phyloP scores from a whole-genome alignment of 805 yeast genomes.

The Candida andamanensis region DNA sequence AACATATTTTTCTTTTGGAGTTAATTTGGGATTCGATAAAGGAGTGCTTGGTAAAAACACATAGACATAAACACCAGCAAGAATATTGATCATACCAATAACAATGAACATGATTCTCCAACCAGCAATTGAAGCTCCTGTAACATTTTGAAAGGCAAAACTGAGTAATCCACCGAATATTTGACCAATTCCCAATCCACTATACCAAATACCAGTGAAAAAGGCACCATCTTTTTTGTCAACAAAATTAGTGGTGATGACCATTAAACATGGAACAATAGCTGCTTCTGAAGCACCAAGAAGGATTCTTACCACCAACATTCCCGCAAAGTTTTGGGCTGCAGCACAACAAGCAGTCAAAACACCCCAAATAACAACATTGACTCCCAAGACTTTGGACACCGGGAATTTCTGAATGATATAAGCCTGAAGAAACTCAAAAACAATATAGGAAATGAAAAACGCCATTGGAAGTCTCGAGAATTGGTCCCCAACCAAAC shows the following conservation, averaged over 20 bases:
- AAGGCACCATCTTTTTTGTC: constrained; percentile 16
- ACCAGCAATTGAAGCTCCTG: constrained; percentile 11
- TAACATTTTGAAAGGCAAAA: constrained; percentile 15
- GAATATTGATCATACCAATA: constrained; percentile 15
- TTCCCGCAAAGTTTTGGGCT: constrained; percentile 22
- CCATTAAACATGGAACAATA: constrained; percentile 20
- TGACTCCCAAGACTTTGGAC: constrained; percentile 26
- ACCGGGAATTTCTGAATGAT: constrained; percentile 32
- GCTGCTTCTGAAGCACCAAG: constrained; percentile 18
- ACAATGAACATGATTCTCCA: constrained; percentile 19
- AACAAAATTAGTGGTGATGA: constrained; percentile 21
- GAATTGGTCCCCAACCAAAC: constrained; percentile 23
- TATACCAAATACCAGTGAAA: constrained; percentile 20
- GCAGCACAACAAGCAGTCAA: constrained; percentile 32
- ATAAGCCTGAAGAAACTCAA: constrained; percentile 29
- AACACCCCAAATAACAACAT: constrained; percentile 32
- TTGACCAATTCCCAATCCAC: constrained; percentile 18
- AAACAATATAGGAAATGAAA: constrained; percentile 34
- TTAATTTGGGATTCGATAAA: constrained; percentile 12
- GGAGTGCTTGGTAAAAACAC: constrained; percentile 17
- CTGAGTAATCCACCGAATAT: constrained; percentile 17
- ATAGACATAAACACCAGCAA: constrained; percentile 13
- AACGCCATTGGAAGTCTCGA: constrained; percentile 44
- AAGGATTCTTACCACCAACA: constrained; percentile 14
- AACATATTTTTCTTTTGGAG: constrained; percentile 16